Evolutionary conservation across 2,329 filamentous ascomycete species (phyloP).

Genomic region (Penicillium sp.): DNA sequence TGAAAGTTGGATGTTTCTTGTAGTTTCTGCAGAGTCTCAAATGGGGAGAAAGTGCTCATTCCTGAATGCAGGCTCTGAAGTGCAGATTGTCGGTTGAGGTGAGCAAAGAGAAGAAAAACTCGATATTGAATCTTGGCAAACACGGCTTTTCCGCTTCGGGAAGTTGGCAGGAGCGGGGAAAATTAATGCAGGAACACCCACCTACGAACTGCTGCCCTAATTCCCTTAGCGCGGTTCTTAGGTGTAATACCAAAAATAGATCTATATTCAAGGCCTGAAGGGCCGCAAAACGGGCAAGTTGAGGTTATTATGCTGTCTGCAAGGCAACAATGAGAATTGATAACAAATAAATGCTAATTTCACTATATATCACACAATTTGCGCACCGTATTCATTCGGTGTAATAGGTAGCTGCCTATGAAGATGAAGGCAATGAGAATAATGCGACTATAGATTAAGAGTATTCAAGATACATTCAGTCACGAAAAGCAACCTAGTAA

Average conservation of each 20-base stretch:
- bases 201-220: not conserved
- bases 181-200: not conserved
- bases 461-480: too few relatives aligned
- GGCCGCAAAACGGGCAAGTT: too few relatives aligned
- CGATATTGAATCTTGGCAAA: not conserved
- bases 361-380: too few relatives aligned
- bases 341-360: too few relatives aligned
- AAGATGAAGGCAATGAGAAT: too few relatives aligned
- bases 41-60: not conserved
- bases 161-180: not conserved
- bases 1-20: not conserved
- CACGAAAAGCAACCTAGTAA: constrained; percentile 18
- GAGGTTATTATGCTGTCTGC: too few relatives aligned
- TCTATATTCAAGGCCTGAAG: too few relatives aligned
- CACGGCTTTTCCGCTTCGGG: not conserved
- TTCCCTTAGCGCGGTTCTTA: not conserved
- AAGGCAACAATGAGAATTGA: too few relatives aligned
- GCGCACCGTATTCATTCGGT: too few relatives aligned
- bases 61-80: not conserved
- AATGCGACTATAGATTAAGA: too few relatives aligned
- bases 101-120: not conserved
- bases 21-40: not conserved
- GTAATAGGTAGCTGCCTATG: too few relatives aligned
- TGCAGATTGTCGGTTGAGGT: not conserved
- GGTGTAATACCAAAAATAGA: not conserved